Conservation (phyloP, 2,329 filamentous ascomycete species). For the Exophiala lecanii-corni region DNA sequence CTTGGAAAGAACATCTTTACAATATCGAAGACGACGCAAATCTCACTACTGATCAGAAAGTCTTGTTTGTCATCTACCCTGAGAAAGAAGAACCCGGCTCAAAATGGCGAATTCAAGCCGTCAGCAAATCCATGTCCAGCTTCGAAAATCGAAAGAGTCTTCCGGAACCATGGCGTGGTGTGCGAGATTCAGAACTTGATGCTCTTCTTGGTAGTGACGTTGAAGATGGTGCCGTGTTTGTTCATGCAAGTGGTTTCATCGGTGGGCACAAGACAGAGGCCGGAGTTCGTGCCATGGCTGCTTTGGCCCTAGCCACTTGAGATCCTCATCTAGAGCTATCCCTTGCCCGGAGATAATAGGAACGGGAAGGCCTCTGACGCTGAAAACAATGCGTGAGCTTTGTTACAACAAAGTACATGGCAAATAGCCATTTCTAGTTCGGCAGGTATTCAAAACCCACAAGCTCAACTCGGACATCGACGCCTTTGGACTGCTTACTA, state of each 20-base stretch:
- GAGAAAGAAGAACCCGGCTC: slow-evolving; percentile 69
- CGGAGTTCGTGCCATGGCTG: slow-evolving; percentile 79
- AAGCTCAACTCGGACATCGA: too few species aligned
- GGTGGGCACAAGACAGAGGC: slow-evolving; percentile 91
- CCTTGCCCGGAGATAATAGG: too few species aligned
- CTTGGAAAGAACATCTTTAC: slow-evolving; percentile 97
- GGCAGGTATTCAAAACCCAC: too few species aligned
- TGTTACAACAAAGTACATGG: too few species aligned
- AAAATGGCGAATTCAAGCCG: slow-evolving; percentile 92
- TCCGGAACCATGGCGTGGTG: slow-evolving; percentile 86
- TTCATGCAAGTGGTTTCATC: slow-evolving; percentile 93
- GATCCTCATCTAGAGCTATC: too few species aligned
- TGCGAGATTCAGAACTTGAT: slow-evolving; percentile 80
- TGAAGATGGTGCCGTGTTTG: slow-evolving; percentile 70
- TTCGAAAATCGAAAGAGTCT: slow-evolving; percentile 90
- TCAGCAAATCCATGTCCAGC: slow-evolving; percentile 77
- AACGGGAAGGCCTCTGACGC: too few species aligned
- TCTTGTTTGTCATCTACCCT: slow-evolving; percentile 86
- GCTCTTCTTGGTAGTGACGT: slow-evolving; percentile 42
- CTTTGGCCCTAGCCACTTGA: slow-evolving; percentile 33
- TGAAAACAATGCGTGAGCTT: too few species aligned
- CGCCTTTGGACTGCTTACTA: too few species aligned
- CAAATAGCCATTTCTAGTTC: too few species aligned
- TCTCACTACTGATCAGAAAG: slow-evolving; percentile 46
- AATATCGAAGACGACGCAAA: slow-evolving; percentile 65